phyloP scores from a whole-genome alignment of 2,329 filamentous ascomycete genomes.

The Sporothrix brunneoviolacea region DNA sequence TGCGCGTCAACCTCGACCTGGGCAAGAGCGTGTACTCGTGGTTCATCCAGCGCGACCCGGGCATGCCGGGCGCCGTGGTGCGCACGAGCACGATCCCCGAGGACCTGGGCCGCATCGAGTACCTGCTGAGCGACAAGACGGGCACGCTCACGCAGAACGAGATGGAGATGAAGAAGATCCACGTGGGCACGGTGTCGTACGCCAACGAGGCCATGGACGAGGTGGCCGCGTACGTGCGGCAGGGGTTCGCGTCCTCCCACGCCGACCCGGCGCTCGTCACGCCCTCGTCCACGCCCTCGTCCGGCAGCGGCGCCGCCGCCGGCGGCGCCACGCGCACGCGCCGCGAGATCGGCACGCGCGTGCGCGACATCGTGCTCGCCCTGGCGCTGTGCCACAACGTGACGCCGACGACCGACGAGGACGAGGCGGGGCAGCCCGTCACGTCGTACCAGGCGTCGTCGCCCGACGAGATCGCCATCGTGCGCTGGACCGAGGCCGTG shows the following conservation, averaged over 20 bases:
- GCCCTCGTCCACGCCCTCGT: conserved; percentile 62
- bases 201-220: conserved; percentile 99
- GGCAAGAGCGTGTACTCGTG: conserved; percentile 94
- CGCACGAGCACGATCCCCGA: conserved; percentile 96
- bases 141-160: conserved; percentile 97
- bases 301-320: no score
- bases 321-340: conserved; percentile 75
- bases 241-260: conserved; percentile 62
- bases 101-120: conserved; percentile 91
- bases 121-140: conserved; percentile 93
- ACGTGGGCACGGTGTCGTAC: conserved; percentile 96
- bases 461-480: conserved; percentile 96
- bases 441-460: conserved; percentile 95
- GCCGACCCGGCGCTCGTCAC: conserved; percentile 56
- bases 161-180: conserved; percentile 98
- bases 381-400: conserved; percentile 95
- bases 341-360: conserved; percentile 86
- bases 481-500: conserved; percentile 89
- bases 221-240: conserved; percentile 75
- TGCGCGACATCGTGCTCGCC: conserved; percentile 86
- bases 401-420: conserved; percentile 78
- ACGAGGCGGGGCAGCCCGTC: conserved; percentile 61
- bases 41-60: conserved; percentile 87
- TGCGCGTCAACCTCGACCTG: conserved; percentile 94
- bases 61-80: conserved; percentile 86